Evolutionary conservation across 2,329 filamentous ascomycete genomes (phyloP).

Genomic region (Paecilomyces variotii): DNA sequence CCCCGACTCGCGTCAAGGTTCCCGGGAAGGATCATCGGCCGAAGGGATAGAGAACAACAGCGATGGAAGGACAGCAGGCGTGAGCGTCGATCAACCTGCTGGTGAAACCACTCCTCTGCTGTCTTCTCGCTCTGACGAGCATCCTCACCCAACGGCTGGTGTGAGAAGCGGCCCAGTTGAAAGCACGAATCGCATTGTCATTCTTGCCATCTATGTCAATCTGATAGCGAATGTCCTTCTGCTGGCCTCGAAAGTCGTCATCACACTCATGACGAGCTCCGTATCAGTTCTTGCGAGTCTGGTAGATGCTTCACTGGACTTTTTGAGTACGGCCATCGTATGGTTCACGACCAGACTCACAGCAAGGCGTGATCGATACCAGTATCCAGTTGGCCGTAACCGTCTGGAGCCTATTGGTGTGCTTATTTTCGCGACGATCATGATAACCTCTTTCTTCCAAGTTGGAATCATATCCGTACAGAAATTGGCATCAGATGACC

Average conservation of each 20-base stretch:
- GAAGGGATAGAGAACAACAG: neutral
- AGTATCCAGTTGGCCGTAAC: constrained; percentile 55
- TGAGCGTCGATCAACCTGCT: neutral
- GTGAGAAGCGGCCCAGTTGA: constrained; percentile 47
- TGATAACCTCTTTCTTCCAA: constrained; percentile 59
- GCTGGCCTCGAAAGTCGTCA: constrained; percentile 66
- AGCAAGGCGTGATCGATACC: constrained; percentile 52
- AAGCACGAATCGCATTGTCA: constrained; percentile 66
- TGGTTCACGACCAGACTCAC: constrained; percentile 53
- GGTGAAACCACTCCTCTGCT: constrained; percentile 24
- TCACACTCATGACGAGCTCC: constrained; percentile 66
- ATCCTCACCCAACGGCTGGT: constrained; percentile 40
- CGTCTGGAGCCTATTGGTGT: constrained; percentile 58
- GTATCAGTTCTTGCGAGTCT: constrained; percentile 58
- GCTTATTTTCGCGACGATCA: constrained; percentile 58
- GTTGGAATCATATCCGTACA: constrained; percentile 54
- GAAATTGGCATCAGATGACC: constrained; percentile 50
- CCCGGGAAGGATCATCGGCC: neutral
- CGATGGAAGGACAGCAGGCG: neutral
- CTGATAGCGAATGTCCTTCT: constrained; percentile 68
- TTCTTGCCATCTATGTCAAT: constrained; percentile 82
- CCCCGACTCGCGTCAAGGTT: constrained; percentile 4
- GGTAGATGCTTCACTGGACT: constrained; percentile 59
- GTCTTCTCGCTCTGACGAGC: constrained; percentile 46
- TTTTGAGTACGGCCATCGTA: constrained; percentile 57